A percentile compares a stretch with the other conserved stretches of the same genome.
These are phyloP conservation scores for Calonectria pseudoreteaudii DNA, from an alignment of 2,329 filamentous ascomycete species.

Conservation along the genomic window DNA sequence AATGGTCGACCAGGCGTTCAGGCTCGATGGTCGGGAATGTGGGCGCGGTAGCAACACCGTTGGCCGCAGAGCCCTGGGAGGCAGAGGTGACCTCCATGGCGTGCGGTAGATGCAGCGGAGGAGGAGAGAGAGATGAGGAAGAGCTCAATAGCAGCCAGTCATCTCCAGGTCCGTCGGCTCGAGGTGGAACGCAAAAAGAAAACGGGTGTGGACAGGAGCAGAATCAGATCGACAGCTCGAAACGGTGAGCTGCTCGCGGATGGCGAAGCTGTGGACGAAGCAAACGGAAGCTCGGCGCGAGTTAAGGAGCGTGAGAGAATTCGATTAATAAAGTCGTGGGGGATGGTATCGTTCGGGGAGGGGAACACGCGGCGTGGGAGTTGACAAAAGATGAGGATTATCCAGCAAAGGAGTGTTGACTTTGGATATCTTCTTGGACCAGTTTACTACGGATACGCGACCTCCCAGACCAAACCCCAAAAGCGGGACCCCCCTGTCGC, in stretches of 20 bases:
- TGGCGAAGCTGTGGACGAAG: slow-evolving; percentile 19
- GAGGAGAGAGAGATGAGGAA: slow-evolving; percentile 31
- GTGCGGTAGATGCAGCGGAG: slow-evolving; percentile 33
- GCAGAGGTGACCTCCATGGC: slow-evolving; percentile 67
- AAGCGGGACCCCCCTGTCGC: slow-evolving; percentile 47
- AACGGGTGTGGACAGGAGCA: slow-evolving; percentile 18
- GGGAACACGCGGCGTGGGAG: slow-evolving; percentile 30
- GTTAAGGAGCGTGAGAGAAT: slow-evolving; percentile 38
- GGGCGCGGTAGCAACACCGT: slow-evolving; percentile 57
- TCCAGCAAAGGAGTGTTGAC: slow-evolving; percentile 43
- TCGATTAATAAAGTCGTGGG: slow-evolving; percentile 18
- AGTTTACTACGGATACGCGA: slow-evolving; percentile 39
- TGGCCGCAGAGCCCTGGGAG: slow-evolving; percentile 56
- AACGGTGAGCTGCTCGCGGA: slow-evolving; percentile 29
- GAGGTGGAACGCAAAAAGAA: slow-evolving; percentile 19
- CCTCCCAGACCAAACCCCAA: slow-evolving; percentile 17
- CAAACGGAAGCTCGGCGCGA: slow-evolving; percentile 27
- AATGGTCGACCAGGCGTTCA: slow-evolving; percentile 76
- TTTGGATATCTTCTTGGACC: slow-evolving; percentile 38
- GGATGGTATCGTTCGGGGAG: slow-evolving; percentile 28
- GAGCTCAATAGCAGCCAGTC: slow-evolving; percentile 40
- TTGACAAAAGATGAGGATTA: slow-evolving; percentile 37
- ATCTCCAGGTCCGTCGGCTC: slow-evolving; percentile 43
- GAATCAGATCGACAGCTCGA: slow-evolving; percentile 27
- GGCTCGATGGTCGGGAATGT: slow-evolving; percentile 73